Evolutionary conservation across 2,329 filamentous ascomycete genomes (phyloP).

Genomic region (Phaeosphaeria sp.): DNA sequence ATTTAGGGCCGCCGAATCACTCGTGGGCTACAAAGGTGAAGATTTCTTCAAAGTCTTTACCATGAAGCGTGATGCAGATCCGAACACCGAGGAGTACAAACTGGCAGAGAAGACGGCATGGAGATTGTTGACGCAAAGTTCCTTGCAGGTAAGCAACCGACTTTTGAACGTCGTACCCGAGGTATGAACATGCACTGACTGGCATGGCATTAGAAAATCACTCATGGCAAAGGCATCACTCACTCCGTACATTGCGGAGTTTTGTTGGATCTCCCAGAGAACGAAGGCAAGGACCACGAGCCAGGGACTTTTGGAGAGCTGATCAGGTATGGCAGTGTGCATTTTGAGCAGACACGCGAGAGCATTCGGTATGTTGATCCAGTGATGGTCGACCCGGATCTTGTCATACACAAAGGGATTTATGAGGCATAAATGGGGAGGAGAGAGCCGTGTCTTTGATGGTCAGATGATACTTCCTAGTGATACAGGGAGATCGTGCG

Average conservation of each 20-base stretch:
- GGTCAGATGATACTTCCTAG: too few species aligned
- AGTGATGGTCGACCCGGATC: slow-evolving; percentile 8
- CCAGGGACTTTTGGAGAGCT: slow-evolving; percentile 47
- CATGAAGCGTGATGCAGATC: slow-evolving; percentile 29
- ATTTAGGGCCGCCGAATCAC: slow-evolving; percentile 22
- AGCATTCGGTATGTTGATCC: slow-evolving; percentile 28
- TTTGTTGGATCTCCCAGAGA: slow-evolving; percentile 42
- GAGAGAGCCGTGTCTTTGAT: background rate
- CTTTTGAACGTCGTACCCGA: background rate
- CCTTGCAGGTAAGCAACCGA: slow-evolving; percentile 18
- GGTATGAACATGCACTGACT: background rate
- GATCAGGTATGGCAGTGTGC: slow-evolving; percentile 45
- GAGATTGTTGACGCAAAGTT: slow-evolving; percentile 39
- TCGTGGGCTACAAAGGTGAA: slow-evolving; percentile 35
- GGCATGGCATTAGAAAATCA: slow-evolving; percentile 39
- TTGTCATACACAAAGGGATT: slow-evolving; percentile 30
- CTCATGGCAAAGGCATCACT: slow-evolving; percentile 40
- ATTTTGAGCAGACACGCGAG: slow-evolving; percentile 46
- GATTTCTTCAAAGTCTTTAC: slow-evolving; percentile 33
- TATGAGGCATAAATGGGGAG: slow-evolving; percentile 13
- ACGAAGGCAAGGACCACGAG: slow-evolving; percentile 38
- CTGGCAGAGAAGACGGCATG: slow-evolving; percentile 36
- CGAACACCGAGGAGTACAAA: slow-evolving; percentile 33
- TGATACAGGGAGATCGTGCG: too few species aligned
- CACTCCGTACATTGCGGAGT: slow-evolving; percentile 31